Conservation (phyloP, 148 eudicot genomes). For the Chenopodium formosanum region DNA sequence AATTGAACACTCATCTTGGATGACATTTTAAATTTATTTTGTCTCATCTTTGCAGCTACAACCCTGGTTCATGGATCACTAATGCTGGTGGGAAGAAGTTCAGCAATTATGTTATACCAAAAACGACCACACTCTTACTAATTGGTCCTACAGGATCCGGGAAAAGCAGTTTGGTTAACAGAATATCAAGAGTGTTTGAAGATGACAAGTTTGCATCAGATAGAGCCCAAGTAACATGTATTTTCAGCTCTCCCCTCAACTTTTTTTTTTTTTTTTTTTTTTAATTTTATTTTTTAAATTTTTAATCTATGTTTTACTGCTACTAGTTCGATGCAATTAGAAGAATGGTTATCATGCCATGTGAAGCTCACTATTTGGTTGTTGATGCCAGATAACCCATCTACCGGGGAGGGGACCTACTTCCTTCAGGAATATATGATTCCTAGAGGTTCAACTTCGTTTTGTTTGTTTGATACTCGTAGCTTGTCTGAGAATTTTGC, state of each 20-base stretch:
- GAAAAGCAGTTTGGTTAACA: conserved; percentile 82
- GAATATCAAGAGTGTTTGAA: conserved; percentile 71
- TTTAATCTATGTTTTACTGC: too few species aligned
- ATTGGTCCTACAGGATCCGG: conserved; percentile 87
- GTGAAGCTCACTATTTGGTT: too few species aligned
- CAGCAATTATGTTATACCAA: conserved; percentile 52
- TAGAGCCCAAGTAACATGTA: conserved; percentile 94
- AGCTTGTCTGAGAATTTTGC: conserved; percentile 50
- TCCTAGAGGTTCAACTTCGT: conserved; percentile 53
- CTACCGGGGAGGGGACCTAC: conserved; percentile 58
- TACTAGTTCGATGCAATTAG: too few species aligned
- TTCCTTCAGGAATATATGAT: conserved; percentile 74
- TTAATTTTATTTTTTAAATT: too few species aligned
- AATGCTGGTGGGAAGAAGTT: conserved; percentile 37
- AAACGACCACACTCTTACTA: conserved; percentile 56
- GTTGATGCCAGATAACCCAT: conserved; percentile 40
- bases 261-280: too few species aligned
- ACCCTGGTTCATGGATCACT: conserved; percentile 75
- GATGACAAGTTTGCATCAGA: conserved; percentile 61
- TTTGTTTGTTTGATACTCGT: conserved; percentile 86
- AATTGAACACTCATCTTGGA: not conserved
- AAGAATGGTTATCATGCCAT: too few species aligned
- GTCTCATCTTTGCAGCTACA: conserved; percentile 48
- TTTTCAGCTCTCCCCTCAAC: not conserved
- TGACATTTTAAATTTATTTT: not conserved